Percentiles rank a stretch among this genome's conserved stretches.
Conservation (phyloP, 257 asterid genomes). For the Cordia subcordata region DNA sequence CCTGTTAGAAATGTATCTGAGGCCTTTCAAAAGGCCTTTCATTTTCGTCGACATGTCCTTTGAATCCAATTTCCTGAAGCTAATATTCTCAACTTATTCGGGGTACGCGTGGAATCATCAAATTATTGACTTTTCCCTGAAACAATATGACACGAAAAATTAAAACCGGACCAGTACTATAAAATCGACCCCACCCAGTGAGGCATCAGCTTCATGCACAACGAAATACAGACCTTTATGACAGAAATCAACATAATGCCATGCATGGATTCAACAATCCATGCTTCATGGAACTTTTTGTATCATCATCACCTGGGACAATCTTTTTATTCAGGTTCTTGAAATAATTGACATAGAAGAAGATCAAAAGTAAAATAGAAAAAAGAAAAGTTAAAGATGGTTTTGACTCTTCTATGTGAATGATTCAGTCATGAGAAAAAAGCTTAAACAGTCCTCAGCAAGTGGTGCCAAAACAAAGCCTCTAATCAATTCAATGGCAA, state of each 20-base stretch:
- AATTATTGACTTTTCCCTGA: neutral
- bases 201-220: too few relatives aligned
- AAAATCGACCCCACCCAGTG: too few relatives aligned
- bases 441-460: slow-evolving; percentile 19
- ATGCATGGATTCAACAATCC: slow-evolving; percentile 37
- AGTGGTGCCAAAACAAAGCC: slow-evolving; percentile 35
- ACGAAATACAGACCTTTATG: too few relatives aligned
- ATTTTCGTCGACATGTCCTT: slow-evolving; percentile 51
- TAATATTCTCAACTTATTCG: neutral
- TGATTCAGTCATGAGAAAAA: slow-evolving; percentile 16
- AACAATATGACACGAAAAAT: neutral
- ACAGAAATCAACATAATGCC: slow-evolving; percentile 35
- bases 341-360: neutral
- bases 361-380: slow-evolving; percentile 1
- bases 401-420: slow-evolving; percentile 1
- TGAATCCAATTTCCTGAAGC: neutral
- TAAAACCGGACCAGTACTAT: too few relatives aligned
- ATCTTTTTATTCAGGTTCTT: neutral
- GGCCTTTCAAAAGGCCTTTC: slow-evolving; percentile 92
- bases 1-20: slow-evolving; percentile 87
- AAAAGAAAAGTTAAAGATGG: slow-evolving; percentile 8
- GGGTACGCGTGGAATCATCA: neutral
- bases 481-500: slow-evolving; percentile 40
- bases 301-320: slow-evolving; percentile 4
- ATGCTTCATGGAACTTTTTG: neutral